A percentile compares a stretch with the other conserved stretches of the same genome.
phyloP scores from a whole-genome alignment of 805 yeast genomes.

The Kluyveromyces nonfermentans region DNA sequence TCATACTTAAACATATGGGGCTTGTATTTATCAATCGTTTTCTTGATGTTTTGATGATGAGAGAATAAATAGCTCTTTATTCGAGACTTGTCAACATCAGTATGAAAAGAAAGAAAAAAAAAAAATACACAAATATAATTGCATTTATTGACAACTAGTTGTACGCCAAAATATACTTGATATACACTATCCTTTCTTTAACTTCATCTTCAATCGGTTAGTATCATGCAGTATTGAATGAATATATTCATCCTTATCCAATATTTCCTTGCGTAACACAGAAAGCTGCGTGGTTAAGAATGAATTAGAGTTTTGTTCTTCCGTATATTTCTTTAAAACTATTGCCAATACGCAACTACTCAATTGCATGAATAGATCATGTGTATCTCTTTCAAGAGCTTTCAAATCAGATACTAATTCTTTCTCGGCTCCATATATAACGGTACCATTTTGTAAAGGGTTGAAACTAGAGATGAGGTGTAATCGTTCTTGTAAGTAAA shows the following conservation, averaged over 20 bases:
- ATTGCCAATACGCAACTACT: constrained; percentile 15
- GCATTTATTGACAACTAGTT: too few relatives aligned
- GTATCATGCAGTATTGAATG: constrained; percentile 5
- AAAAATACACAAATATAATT: too few relatives aligned
- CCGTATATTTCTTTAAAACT: constrained; percentile 15
- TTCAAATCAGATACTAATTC: constrained; percentile 5
- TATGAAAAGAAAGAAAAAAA: too few relatives aligned
- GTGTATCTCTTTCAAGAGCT: constrained; percentile 6
- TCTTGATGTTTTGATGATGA: too few relatives aligned
- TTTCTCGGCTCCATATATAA: constrained; percentile 2
- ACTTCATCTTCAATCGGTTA: neutral
- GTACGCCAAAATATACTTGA: neutral
- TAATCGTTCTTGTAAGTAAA: constrained; percentile 11
- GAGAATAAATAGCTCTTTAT: too few relatives aligned
- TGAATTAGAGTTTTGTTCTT: constrained; percentile 17
- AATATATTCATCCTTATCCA: constrained; percentile 8
- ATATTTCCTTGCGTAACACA: constrained; percentile 12
- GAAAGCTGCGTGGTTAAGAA: constrained; percentile 17
- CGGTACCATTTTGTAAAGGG: constrained; percentile 1
- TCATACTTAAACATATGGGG: too few relatives aligned
- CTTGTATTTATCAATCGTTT: too few relatives aligned
- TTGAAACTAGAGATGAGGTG: constrained; percentile 3
- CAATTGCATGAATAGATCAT: constrained; percentile 16
- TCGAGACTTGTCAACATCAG: too few relatives aligned
- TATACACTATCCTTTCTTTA: neutral